Conservation (phyloP, 805 yeast genomes). For the Yamadazyma scolyti region DNA sequence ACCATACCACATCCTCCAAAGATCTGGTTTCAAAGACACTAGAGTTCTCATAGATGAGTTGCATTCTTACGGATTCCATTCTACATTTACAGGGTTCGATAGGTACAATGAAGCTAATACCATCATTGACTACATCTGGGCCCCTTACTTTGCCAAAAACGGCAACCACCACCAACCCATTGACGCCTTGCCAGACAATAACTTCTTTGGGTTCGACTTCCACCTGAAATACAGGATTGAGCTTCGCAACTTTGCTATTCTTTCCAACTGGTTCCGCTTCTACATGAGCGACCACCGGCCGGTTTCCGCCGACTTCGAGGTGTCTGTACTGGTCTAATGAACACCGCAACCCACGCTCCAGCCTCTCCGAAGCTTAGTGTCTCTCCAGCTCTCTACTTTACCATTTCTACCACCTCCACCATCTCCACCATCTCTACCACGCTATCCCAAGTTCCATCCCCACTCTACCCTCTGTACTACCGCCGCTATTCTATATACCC, state of each 20-base stretch:
- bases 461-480: too few species aligned
- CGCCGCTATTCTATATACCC: too few species aligned
- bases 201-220: slow-evolving; percentile 11
- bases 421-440: too few species aligned
- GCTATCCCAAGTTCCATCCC: too few species aligned
- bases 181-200: slow-evolving; percentile 5
- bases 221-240: slow-evolving; percentile 20
- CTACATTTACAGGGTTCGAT: slow-evolving; percentile 51
- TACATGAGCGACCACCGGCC: slow-evolving; percentile 43
- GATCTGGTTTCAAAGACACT: slow-evolving; percentile 24
- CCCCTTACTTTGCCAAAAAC: slow-evolving; percentile 22
- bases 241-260: slow-evolving; percentile 35
- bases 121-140: slow-evolving; percentile 47
- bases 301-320: slow-evolving; percentile 21
- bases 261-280: slow-evolving; percentile 30
- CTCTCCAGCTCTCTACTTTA: too few species aligned
- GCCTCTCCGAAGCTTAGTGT: too few species aligned
- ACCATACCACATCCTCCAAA: slow-evolving; percentile 36
- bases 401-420: too few species aligned
- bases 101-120: slow-evolving; percentile 19
- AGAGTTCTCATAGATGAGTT: slow-evolving; percentile 26
- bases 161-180: slow-evolving; percentile 14
- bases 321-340: slow-evolving; percentile 1
- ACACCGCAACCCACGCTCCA: too few species aligned
- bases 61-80: slow-evolving; percentile 37